Conservation (phyloP, 1,139 yeast genomes). For the Kodamaea sp. region DNA sequence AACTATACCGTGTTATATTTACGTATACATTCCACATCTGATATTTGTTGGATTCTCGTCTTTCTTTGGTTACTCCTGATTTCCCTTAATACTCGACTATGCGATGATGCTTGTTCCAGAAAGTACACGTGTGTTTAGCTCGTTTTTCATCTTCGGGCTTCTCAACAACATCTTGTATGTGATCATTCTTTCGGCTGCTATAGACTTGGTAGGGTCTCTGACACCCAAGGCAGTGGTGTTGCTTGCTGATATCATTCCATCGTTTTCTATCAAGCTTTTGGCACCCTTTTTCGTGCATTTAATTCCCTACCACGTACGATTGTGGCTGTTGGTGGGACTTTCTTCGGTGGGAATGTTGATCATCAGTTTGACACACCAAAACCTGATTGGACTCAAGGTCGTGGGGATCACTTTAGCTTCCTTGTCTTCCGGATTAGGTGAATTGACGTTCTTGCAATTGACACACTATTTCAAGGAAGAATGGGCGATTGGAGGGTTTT, state of each 20-base stretch:
- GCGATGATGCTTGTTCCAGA: constrained; percentile 4
- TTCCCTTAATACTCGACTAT: neutral
- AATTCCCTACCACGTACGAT: constrained; percentile 58
- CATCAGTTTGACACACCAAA: constrained; percentile 48
- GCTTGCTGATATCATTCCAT: constrained; percentile 84
- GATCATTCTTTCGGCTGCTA: constrained; percentile 87
- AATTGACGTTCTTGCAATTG: constrained; percentile 80
- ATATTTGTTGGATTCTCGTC: neutral
- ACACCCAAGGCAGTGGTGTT: constrained; percentile 86
- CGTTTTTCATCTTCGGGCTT: constrained; percentile 84
- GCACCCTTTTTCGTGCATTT: constrained; percentile 81
- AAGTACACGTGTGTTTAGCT: constrained; percentile 33
- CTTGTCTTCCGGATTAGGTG: constrained; percentile 86
- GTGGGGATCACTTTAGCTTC: constrained; percentile 83
- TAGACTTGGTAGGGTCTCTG: constrained; percentile 80
- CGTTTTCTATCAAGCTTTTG: constrained; percentile 65
- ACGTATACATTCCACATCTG: neutral
- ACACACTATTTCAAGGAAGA: constrained; percentile 65
- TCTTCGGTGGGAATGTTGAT: constrained; percentile 78
- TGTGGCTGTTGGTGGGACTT: constrained; percentile 54
- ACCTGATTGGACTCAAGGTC: constrained; percentile 40
- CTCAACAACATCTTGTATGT: constrained; percentile 88
- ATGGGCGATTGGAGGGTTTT: constrained; percentile 76
- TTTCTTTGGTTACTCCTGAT: neutral
- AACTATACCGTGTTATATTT: no score